These are phyloP conservation scores for Seiridium cupressi DNA, from an alignment of 2,329 filamentous ascomycete species.

Conservation along the genomic window DNA sequence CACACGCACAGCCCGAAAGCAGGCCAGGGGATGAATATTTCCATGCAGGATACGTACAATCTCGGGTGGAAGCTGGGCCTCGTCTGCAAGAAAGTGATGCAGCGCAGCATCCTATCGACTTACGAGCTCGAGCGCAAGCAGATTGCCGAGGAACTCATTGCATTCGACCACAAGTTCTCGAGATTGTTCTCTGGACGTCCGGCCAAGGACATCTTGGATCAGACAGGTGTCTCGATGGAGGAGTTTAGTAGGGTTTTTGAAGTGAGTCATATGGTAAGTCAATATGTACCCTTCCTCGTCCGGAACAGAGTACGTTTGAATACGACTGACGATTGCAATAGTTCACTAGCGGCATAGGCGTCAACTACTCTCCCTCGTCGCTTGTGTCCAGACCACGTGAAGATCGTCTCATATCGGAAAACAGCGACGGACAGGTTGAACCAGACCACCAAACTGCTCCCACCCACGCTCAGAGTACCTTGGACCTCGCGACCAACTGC, in stretches of 20 bases:
- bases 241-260: conserved; percentile 40
- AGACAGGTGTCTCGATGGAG: conserved; percentile 54
- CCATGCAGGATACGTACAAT: conserved; percentile 55
- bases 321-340: not conserved
- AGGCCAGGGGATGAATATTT: conserved; percentile 61
- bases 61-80: conserved; percentile 43
- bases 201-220: conserved; percentile 54
- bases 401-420: conserved; percentile 13
- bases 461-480: conserved; percentile 25
- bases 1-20: conserved; percentile 49
- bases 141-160: conserved; percentile 59
- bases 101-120: conserved; percentile 33
- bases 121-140: conserved; percentile 46
- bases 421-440: conserved; percentile 39
- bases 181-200: conserved; percentile 47
- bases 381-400: conserved; percentile 50
- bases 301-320: not conserved
- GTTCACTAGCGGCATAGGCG: conserved; percentile 30
- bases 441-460: conserved; percentile 11
- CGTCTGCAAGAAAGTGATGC: conserved; percentile 29
- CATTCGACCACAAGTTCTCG: conserved; percentile 49
- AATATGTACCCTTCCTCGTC: not conserved
- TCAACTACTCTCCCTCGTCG: conserved; percentile 56
- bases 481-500: conserved; percentile 38
- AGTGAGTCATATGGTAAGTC: conserved; percentile 19